Evolutionary conservation across 371 early-diverging fungal genomes (phyloP), one percentile per base, ranked within the genome.

Genomic region (Apophysomyces variabilis): DNA sequence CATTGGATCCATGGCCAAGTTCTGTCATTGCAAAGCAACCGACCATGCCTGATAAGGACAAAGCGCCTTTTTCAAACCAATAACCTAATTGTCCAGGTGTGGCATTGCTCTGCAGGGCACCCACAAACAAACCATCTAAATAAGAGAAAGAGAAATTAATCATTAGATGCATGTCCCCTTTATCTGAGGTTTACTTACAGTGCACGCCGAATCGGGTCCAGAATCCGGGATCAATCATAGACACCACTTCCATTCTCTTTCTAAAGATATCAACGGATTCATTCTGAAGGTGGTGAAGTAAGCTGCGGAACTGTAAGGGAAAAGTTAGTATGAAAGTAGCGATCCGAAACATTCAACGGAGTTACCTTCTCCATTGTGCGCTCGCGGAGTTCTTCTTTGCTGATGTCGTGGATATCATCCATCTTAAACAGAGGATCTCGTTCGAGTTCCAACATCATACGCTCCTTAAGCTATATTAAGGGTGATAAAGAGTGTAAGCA

Each of bases 21-120:
- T 96, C 96, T 6, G 95, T 96, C 95, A 95, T 94, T 60, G 92
- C 95, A 70, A 94, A 95, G 77, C 95, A 96, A 14, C 96, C 96
- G 12, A 92, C 79, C 74, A 95, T 85, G 47, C 90, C 90, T 64
- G 89, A 86, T 69, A 96, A 77, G 16, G 91, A 87, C 35, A 95
- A 68, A 6, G 95, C 95, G 46, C 96, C 96, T 82, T 91, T 92
- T 63, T 87, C 82, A 60, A 93, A 89, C 96, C 96, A 96, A 83
- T 93, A 92, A 5, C 87, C 84, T 57, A 95, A 82, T 80, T 95
- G 96, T 11, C 89, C 84, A 1, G 93, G 86, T 36, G 94, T 93
- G 37, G 95, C 95, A 66, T 93, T 92, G 58, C 95, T 94, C 67
- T 91, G 91, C 39, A 96, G 78, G 12, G 96, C 92, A 58, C 94